These are phyloP conservation scores for Eutrema japonicum DNA, from an alignment of 345 rosid species.

Conservation along the genomic window DNA sequence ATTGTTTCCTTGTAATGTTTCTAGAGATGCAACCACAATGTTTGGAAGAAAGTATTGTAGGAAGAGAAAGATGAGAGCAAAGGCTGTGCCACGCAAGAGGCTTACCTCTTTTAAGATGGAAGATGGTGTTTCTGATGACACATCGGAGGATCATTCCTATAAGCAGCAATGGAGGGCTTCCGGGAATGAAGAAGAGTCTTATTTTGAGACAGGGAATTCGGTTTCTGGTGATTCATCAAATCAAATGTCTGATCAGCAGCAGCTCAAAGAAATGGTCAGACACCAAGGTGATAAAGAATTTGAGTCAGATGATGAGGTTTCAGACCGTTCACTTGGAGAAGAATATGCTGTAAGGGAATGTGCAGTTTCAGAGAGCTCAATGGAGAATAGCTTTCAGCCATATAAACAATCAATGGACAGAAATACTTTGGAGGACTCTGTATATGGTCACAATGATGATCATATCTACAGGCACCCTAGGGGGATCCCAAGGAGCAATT, in stretches of 20 bases:
- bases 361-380: conserved; percentile 60
- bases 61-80: conserved; percentile 65
- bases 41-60: conserved; percentile 57
- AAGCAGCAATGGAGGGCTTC: conserved; percentile 50
- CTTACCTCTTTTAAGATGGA: conserved; percentile 48
- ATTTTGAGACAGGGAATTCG: conserved; percentile 47
- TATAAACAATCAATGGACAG: conserved; percentile 43
- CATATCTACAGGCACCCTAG: conserved; percentile 44
- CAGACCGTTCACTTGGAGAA: conserved; percentile 57
- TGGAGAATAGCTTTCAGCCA: conserved; percentile 39
- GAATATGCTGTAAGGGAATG: conserved; percentile 48
- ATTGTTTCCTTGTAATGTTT: conserved; percentile 34
- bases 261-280: conserved; percentile 40
- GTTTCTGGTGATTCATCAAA: conserved; percentile 53
- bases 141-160: conserved; percentile 51
- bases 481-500: conserved; percentile 54
- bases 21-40: conserved; percentile 45
- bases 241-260: conserved; percentile 45
- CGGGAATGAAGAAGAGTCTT: conserved; percentile 50
- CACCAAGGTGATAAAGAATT: conserved; percentile 43
- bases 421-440: conserved; percentile 40
- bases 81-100: conserved; percentile 54
- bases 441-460: conserved; percentile 44
- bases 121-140: conserved; percentile 61
- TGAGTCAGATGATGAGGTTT: conserved; percentile 55